These are phyloP conservation scores for Calamus simplicifolius DNA, from an alignment of 176 grass and related monocot species.

Conservation along the genomic window DNA sequence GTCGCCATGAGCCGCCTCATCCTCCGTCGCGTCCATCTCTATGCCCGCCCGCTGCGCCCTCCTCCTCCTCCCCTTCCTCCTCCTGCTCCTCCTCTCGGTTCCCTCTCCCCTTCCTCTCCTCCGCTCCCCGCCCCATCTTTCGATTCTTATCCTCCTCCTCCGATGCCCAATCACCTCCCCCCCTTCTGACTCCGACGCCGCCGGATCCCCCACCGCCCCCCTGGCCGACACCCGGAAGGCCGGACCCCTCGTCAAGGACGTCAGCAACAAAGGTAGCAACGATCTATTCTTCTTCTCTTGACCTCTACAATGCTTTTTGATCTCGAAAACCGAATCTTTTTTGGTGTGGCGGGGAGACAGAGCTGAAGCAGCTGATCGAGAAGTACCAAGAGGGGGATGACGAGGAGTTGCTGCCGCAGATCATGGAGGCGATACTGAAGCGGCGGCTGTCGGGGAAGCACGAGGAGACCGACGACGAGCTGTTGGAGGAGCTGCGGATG, in stretches of 20 bases:
- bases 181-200: neutral
- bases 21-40: constrained; percentile 18
- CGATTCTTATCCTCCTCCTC: constrained; percentile 2
- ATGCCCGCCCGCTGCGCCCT: neutral
- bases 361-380: constrained; percentile 45
- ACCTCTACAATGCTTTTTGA: neutral
- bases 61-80: constrained; percentile 9
- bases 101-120: constrained; percentile 1
- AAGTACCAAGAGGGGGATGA: constrained; percentile 36
- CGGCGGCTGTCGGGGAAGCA: constrained; percentile 38
- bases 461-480: constrained; percentile 45
- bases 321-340: neutral
- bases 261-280: constrained; percentile 19
- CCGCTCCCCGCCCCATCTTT: constrained; percentile 5
- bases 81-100: constrained; percentile 13
- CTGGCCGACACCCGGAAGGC: constrained; percentile 1
- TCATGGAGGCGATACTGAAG: constrained; percentile 35
- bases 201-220: neutral
- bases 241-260: constrained; percentile 6
- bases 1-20: constrained; percentile 29
- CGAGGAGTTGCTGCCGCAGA: constrained; percentile 26
- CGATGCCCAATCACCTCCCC: neutral
- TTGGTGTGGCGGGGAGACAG: constrained; percentile 22
- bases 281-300: neutral
- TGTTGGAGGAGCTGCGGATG: constrained; percentile 46